Conservation (phyloP, 129 eudicot species). For the Chrysanthemum makinoi region DNA sequence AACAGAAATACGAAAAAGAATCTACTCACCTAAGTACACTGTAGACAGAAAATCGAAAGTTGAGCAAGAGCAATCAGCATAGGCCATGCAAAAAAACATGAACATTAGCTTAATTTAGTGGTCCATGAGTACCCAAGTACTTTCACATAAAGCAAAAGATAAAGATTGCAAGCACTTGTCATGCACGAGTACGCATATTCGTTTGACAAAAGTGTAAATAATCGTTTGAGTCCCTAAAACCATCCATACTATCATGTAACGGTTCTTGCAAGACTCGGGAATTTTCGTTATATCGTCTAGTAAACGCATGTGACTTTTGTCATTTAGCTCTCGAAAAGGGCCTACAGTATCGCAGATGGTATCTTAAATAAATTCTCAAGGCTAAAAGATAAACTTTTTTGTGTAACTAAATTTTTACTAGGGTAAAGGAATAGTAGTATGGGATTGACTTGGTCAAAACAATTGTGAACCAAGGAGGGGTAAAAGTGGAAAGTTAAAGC, state of each 20-base stretch:
- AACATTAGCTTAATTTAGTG: conserved; percentile 24
- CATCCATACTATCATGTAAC: neutral
- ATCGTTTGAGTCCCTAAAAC: neutral
- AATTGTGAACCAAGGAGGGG: conserved; percentile 29
- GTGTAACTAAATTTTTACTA: neutral
- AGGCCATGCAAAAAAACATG: conserved; percentile 31
- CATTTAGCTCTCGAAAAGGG: neutral
- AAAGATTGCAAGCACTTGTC: conserved; percentile 28
- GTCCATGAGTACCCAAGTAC: conserved; percentile 29
- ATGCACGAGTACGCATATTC: conserved; percentile 4
- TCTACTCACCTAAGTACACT: conserved; percentile 75
- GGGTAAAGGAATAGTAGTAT: neutral
- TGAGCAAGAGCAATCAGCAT: conserved; percentile 6
- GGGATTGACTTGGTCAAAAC: conserved; percentile 73
- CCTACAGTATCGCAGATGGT: too few relatives aligned
- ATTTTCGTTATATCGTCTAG: neutral
- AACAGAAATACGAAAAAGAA: neutral
- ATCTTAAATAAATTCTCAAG: neutral
- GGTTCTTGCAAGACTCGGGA: neutral
- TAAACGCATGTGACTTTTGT: neutral
- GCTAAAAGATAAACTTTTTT: neutral
- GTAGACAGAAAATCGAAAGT: conserved; percentile 22
- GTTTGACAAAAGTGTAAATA: neutral
- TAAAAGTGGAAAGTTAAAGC: conserved; percentile 43
- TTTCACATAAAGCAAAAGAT: conserved; percentile 32